Conservation (phyloP, 2,329 filamentous ascomycete species). For the Niveomyces coronatus region DNA sequence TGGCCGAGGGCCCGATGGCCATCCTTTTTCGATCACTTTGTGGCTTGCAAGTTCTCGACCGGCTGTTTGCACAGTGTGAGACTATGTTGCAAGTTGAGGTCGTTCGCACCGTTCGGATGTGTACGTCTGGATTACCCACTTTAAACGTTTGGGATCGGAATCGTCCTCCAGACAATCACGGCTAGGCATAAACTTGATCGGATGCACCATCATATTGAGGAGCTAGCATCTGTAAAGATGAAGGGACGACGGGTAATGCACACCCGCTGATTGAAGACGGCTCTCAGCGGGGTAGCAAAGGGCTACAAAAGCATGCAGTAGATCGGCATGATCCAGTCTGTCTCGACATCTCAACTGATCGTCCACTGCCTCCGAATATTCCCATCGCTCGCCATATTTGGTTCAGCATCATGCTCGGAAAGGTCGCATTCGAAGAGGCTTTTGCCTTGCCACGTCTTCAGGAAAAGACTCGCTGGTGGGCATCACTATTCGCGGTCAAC, state of each 20-base stretch:
- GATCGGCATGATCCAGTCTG: too few species aligned
- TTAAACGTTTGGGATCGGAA: not conserved
- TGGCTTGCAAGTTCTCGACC: too few species aligned
- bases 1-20: too few species aligned
- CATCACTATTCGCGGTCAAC: conserved; percentile 47
- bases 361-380: not conserved
- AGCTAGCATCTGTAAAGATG: too few species aligned
- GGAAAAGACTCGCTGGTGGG: conserved; percentile 52
- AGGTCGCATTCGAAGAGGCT: conserved; percentile 52
- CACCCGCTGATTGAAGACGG: not conserved
- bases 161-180: too few species aligned
- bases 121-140: conserved; percentile 5
- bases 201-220: too few species aligned
- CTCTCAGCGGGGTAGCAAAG: not conserved
- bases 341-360: too few species aligned
- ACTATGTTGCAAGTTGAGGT: too few species aligned
- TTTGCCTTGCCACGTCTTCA: conserved; percentile 49
- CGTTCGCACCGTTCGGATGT: conserved; percentile 8
- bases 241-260: conserved; percentile 7
- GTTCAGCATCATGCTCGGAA: conserved; percentile 39
- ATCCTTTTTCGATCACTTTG: too few species aligned
- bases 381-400: not conserved
- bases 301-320: conserved; percentile 7
- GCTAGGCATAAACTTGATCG: too few species aligned
- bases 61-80: conserved; percentile 5